Percentiles rank a stretch among this genome's conserved stretches.
Evolutionary conservation across 495 filamentous ascomycete species (phyloP).

Genomic region (Penicillium waksmanii): DNA sequence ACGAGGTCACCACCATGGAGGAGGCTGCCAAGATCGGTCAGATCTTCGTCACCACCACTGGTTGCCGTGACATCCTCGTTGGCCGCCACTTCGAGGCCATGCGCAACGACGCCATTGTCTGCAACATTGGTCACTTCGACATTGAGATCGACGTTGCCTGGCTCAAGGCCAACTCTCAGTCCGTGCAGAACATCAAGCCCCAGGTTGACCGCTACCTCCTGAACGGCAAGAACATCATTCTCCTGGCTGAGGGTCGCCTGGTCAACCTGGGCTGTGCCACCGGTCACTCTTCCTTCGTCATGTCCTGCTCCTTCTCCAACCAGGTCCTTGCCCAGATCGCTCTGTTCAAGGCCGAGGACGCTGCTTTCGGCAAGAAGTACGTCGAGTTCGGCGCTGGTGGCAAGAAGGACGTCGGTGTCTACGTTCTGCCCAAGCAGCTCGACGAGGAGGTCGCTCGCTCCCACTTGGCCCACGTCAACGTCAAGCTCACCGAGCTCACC

Average conservation of each 20-base stretch:
- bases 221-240: conserved; percentile 96
- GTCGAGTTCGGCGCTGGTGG: conserved; percentile 90
- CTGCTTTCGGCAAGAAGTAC: conserved; percentile 88
- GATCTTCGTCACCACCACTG: conserved; percentile 99
- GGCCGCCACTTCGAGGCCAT: conserved; percentile 94
- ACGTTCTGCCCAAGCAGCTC: conserved; percentile 96
- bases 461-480: conserved; percentile 93
- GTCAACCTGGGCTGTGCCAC: conserved; percentile 99
- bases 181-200: conserved; percentile 97
- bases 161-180: conserved; percentile 94
- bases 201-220: conserved; percentile 98
- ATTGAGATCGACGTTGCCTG: conserved; percentile 99
- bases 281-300: conserved; percentile 99
- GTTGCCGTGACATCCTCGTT: conserved; percentile 95
- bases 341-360: conserved; percentile 91
- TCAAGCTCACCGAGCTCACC: conserved; percentile 84
- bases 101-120: conserved; percentile 98
- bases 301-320: conserved; percentile 99
- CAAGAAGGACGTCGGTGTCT: conserved; percentile 91
- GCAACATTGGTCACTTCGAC: conserved; percentile 99
- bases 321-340: conserved; percentile 99
- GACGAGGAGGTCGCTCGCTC: conserved; percentile 97
- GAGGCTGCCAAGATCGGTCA: conserved; percentile 85
- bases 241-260: conserved; percentile 96
- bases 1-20: conserved; percentile 97